phyloP scores from a whole-genome alignment of 1,284 basidiomycete genomes.

The Gomphus sp. region DNA sequence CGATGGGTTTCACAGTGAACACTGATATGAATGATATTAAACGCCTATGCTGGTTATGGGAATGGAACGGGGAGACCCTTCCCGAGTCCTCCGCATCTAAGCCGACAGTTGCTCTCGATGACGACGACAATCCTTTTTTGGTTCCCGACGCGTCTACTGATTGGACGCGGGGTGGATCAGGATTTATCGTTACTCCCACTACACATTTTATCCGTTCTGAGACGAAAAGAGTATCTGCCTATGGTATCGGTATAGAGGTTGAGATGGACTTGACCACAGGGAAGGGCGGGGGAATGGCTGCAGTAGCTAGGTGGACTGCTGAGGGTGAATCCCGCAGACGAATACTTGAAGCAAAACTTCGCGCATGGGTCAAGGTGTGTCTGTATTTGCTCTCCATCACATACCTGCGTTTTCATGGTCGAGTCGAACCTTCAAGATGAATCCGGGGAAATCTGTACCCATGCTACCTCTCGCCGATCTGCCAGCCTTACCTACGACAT shows the following conservation, averaged over 20 bases:
- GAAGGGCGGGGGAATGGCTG: conserved; percentile 71
- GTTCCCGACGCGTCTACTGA: conserved; percentile 37
- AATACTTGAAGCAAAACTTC: conserved; percentile 49
- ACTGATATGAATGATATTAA: conserved; percentile 59
- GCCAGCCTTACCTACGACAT: conserved; percentile 31
- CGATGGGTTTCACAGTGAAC: conserved; percentile 51
- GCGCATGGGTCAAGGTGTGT: conserved; percentile 54
- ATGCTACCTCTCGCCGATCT: conserved; percentile 55
- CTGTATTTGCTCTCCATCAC: neutral
- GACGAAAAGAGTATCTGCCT: conserved; percentile 63
- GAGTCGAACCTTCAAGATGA: conserved; percentile 36
- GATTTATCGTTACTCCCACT: conserved; percentile 59
- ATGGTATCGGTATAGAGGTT: conserved; percentile 77
- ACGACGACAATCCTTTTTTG: conserved; percentile 69
- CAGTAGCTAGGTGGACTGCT: conserved; percentile 76
- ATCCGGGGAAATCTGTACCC: conserved; percentile 34
- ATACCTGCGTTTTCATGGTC: neutral
- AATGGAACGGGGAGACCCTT: conserved; percentile 48
- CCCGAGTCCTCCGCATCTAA: neutral
- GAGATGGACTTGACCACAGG: conserved; percentile 75
- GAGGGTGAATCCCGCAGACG: conserved; percentile 49
- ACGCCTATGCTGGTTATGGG: conserved; percentile 80
- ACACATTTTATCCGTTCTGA: conserved; percentile 57
- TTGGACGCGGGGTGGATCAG: conserved; percentile 72
- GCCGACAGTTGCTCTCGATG: conserved; percentile 19